A percentile compares a stretch with the other conserved stretches of the same genome.
These are phyloP conservation scores for Gracilaria caudata DNA, from an alignment of 23 red algal species.

Conservation along the genomic window DNA sequence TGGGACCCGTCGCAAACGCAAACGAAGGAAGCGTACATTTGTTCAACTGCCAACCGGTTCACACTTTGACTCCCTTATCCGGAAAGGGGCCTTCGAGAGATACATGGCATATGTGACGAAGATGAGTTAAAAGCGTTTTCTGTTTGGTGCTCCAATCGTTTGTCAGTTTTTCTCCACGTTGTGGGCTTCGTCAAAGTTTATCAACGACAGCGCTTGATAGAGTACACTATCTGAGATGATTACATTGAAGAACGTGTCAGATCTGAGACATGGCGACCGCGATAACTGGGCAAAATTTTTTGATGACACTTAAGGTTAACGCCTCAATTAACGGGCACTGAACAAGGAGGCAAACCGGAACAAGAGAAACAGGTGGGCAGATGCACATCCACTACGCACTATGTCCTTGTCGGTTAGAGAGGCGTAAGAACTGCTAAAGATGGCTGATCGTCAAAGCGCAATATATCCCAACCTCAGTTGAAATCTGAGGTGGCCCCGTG, in stretches of 20 bases:
- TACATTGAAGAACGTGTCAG: background rate
- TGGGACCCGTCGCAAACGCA: background rate
- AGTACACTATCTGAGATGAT: background rate
- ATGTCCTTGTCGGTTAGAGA: background rate
- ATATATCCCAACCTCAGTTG: no score
- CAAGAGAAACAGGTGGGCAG: background rate
- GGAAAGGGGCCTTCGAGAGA: background rate
- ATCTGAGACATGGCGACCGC: background rate
- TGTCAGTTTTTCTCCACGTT: background rate
- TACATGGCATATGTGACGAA: background rate
- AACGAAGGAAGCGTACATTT: background rate
- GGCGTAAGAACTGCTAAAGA: background rate
- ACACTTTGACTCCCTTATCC: constrained; percentile 19
- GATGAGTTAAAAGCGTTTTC: background rate
- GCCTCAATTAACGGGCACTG: no score
- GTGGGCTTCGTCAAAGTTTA: background rate
- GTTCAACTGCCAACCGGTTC: constrained; percentile 2
- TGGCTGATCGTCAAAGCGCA: no score
- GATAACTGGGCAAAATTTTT: background rate
- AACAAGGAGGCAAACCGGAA: no score
- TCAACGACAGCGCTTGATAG: background rate
- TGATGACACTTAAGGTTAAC: no score
- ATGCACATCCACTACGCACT: background rate
- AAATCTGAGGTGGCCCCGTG: no score
- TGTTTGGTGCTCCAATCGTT: no score